phyloP scores from a whole-genome alignment of 176 grass and related monocot species.

The Elymus sibiricus region DNA sequence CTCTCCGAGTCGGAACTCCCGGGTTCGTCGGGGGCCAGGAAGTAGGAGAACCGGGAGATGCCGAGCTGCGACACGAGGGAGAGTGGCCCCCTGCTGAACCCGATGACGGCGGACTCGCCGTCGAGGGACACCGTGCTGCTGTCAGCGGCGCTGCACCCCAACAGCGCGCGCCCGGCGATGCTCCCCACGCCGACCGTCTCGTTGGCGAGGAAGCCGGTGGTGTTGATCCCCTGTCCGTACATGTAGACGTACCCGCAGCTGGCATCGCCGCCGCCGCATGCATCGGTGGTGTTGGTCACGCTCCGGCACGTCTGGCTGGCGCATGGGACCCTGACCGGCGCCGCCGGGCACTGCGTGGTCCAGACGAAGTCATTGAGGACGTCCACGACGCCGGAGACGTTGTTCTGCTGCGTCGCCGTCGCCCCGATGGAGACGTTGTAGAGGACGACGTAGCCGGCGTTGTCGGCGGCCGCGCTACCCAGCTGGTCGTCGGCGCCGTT shows the following conservation, averaged over 20 bases:
- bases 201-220: too few relatives aligned
- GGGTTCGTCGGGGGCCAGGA: not conserved
- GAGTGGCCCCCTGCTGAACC: not conserved
- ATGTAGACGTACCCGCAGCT: too few relatives aligned
- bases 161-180: not conserved
- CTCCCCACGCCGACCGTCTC: too few relatives aligned
- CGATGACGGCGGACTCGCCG: not conserved
- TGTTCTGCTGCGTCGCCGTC: not conserved
- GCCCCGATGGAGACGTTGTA: constrained; percentile 13
- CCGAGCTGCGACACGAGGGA: not conserved
- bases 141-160: too few relatives aligned
- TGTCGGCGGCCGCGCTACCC: not conserved
- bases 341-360: not conserved
- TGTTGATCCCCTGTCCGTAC: too few relatives aligned
- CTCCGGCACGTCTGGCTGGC: too few relatives aligned
- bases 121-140: not conserved
- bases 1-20: not conserved
- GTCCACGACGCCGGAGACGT: not conserved
- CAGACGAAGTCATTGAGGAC: not conserved
- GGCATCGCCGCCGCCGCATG: too few relatives aligned
- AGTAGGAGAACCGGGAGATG: constrained; percentile 17
- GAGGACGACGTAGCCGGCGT: not conserved
- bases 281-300: not conserved
- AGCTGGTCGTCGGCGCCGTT: not conserved
- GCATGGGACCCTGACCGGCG: too few relatives aligned